phyloP scores from a whole-genome alignment of 305 asterid species.

The Solanum chacoense region DNA sequence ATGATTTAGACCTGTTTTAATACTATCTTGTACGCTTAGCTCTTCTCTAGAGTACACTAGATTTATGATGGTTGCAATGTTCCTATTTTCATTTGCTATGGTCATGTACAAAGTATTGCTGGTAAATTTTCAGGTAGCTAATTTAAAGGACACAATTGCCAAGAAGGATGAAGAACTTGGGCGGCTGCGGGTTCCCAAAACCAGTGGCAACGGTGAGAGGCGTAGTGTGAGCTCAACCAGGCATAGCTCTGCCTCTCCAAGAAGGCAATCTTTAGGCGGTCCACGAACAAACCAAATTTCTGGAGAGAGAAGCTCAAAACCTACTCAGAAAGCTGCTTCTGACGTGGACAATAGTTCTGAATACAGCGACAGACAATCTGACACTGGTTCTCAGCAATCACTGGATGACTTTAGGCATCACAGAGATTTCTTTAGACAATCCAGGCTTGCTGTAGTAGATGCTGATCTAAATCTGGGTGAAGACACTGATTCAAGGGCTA shows the following conservation, averaged over 20 bases:
- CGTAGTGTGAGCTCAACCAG: slow-evolving; percentile 31
- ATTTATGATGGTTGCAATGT: not conserved
- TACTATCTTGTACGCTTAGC: not conserved
- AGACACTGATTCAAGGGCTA: slow-evolving; percentile 23
- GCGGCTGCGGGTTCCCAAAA: slow-evolving; percentile 33
- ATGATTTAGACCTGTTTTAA: not conserved
- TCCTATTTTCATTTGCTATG: not conserved
- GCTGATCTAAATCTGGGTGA: slow-evolving; percentile 24
- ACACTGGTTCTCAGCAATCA: slow-evolving; percentile 75
- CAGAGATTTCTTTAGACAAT: slow-evolving; percentile 61
- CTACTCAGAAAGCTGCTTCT: slow-evolving; percentile 47
- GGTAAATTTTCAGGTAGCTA: slow-evolving; percentile 43
- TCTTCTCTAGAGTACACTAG: not conserved
- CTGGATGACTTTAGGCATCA: slow-evolving; percentile 65
- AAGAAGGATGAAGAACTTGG: slow-evolving; percentile 78
- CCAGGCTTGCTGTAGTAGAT: slow-evolving; percentile 48
- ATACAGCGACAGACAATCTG: slow-evolving; percentile 76
- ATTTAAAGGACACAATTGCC: slow-evolving; percentile 51
- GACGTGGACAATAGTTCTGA: slow-evolving; percentile 64
- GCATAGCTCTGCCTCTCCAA: slow-evolving; percentile 54
- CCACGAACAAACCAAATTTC: slow-evolving; percentile 24
- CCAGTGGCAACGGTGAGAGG: slow-evolving; percentile 36
- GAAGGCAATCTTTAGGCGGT: slow-evolving; percentile 44
- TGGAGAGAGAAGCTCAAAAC: slow-evolving; percentile 22
- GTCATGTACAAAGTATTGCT: not conserved